Evolutionary conservation across 2,329 filamentous ascomycete genomes (phyloP).

Genomic region (Annulohypoxylon truncatum): DNA sequence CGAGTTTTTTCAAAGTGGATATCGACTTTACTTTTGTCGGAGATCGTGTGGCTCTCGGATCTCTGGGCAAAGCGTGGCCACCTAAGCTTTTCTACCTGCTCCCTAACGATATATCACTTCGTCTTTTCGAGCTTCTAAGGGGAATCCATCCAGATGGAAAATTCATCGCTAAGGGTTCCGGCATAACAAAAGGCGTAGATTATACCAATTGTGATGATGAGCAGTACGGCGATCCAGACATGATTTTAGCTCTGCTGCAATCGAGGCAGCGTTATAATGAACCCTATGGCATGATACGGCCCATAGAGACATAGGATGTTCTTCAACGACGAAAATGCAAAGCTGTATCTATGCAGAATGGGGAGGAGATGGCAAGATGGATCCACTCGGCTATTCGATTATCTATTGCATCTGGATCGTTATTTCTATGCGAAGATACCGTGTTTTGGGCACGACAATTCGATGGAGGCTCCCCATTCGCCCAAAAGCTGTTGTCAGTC

Average conservation of each 20-base stretch:
- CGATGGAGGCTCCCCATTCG: conserved; percentile 19
- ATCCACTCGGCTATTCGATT: conserved; percentile 21
- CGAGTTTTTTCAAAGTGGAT: not conserved
- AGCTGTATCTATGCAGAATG: not conserved
- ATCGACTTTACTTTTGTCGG: not conserved
- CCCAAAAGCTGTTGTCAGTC: conserved; percentile 1
- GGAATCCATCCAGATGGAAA: not conserved
- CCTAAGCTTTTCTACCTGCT: conserved; percentile 17
- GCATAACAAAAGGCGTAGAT: not conserved
- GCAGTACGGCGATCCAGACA: conserved; percentile 5
- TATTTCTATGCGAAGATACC: conserved; percentile 31
- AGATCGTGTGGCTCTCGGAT: not conserved
- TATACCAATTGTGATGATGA: not conserved
- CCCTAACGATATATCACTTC: conserved; percentile 11
- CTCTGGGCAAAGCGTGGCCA: conserved; percentile 5
- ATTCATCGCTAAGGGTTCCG: not conserved
- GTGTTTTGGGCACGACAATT: conserved; percentile 37
- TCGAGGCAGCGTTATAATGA: not conserved
- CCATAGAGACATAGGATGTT: not conserved
- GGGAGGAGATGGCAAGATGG: conserved; percentile 16
- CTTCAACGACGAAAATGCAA: conserved; percentile 8
- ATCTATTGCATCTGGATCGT: conserved; percentile 34
- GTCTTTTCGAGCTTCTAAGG: conserved; percentile 11
- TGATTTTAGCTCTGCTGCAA: conserved; percentile 1
- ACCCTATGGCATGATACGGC: not conserved